These are phyloP conservation scores for Exophiala aquamarina DNA, from an alignment of 2,329 filamentous ascomycete genomes.

Conservation along the genomic window DNA sequence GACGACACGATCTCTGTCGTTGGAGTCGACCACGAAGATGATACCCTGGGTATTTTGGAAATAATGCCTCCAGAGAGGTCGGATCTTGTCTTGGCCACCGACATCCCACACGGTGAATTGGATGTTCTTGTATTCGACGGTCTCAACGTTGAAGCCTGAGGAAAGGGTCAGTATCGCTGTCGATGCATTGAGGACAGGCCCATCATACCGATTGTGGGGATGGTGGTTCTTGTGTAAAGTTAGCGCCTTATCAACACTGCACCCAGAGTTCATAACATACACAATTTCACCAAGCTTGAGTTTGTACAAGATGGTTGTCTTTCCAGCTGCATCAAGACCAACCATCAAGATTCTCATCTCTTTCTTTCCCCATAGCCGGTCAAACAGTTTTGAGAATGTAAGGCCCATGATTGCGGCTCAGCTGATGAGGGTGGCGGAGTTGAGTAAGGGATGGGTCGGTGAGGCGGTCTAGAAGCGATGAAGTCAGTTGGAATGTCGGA, in stretches of 20 bases:
- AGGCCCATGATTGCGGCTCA: constrained; percentile 81
- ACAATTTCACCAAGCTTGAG: constrained; percentile 78
- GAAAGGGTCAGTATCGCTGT: constrained; percentile 14
- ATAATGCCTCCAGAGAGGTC: constrained; percentile 99
- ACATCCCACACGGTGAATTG: constrained; percentile 99
- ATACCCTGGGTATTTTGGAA: constrained; percentile 99
- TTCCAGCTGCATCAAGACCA: constrained; percentile 98
- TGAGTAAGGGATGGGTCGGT: constrained; percentile 29
- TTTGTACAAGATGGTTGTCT: constrained; percentile 99
- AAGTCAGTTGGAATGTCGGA: constrained; percentile 22
- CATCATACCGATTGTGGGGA: constrained; percentile 85
- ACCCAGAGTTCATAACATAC: constrained; percentile 19
- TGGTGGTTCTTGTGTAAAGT: constrained; percentile 77
- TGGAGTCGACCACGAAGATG: constrained; percentile 99
- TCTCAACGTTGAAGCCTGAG: constrained; percentile 98
- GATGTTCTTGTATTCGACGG: constrained; percentile 99
- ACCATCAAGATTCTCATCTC: constrained; percentile 99
- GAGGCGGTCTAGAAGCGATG: constrained; percentile 34
- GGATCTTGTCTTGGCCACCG: constrained; percentile 99
- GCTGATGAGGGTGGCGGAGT: constrained; percentile 26
- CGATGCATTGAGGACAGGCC: constrained; percentile 6
- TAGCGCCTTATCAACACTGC: constrained; percentile 6
- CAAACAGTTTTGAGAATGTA: constrained; percentile 93
- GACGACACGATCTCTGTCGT: constrained; percentile 96
- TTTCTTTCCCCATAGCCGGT: constrained; percentile 98